Evolutionary conservation across 495 filamentous ascomycete species (phyloP).

Genomic region (Aspergillus conjunctus): DNA sequence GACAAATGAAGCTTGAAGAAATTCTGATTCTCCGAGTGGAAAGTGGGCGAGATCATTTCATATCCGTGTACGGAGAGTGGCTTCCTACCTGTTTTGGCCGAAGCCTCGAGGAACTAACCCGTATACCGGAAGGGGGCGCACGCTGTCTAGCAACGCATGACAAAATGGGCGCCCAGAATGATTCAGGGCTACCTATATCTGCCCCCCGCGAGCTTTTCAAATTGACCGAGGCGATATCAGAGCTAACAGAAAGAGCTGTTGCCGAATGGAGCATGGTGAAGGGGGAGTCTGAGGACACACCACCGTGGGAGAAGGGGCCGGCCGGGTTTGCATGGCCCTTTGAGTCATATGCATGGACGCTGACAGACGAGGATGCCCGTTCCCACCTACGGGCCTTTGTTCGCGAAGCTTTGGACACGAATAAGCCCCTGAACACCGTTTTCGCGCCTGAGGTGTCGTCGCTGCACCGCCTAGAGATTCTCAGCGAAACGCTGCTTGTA

Average conservation of each 20-base stretch:
- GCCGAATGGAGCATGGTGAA: conserved; percentile 85
- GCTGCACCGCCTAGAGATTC: conserved; percentile 67
- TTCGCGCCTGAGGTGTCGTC: conserved; percentile 62
- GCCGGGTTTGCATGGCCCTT: conserved; percentile 76
- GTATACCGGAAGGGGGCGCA: conserved; percentile 76
- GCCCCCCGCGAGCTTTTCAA: conserved; percentile 85
- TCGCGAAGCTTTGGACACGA: conserved; percentile 71
- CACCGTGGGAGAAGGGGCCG: conserved; percentile 61
- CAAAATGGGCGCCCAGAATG: conserved; percentile 30
- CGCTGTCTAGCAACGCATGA: conserved; percentile 46
- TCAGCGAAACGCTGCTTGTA: conserved; percentile 64
- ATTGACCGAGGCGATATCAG: conserved; percentile 81
- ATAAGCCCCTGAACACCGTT: conserved; percentile 54
- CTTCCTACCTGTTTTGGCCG: conserved; percentile 79
- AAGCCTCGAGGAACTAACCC: conserved; percentile 78
- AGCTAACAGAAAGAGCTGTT: conserved; percentile 68
- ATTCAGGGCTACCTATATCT: conserved; percentile 60
- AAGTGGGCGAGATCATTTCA: conserved; percentile 87
- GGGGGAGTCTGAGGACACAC: conserved; percentile 42
- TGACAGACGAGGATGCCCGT: conserved; percentile 38
- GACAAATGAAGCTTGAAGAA: conserved; percentile 68
- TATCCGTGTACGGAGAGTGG: conserved; percentile 79
- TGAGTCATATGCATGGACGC: conserved; percentile 51
- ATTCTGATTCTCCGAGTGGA: conserved; percentile 86
- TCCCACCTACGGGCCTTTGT: conserved; percentile 42